phyloP scores from a whole-genome alignment of 768 basidiomycete genomes.

The Xanthoconium purpureum region DNA sequence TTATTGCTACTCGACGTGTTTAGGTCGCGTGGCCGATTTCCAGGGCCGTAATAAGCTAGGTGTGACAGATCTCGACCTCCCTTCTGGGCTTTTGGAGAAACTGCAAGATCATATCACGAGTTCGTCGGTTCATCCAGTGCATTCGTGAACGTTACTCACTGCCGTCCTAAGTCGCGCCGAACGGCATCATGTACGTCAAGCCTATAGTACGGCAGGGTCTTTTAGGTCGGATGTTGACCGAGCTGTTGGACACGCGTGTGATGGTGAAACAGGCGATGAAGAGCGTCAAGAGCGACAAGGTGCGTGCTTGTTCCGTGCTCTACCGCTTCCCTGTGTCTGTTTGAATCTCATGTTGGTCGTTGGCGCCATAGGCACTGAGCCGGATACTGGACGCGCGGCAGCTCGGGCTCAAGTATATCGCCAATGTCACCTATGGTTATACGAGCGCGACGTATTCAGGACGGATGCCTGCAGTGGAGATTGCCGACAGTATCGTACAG shows the following conservation, averaged over 20 bases:
- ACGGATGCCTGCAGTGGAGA: slow-evolving; percentile 96
- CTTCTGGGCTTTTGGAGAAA: slow-evolving; percentile 62
- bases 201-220: slow-evolving; percentile 78
- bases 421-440: slow-evolving; percentile 95
- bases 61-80: slow-evolving; percentile 66
- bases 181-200: slow-evolving; percentile 94
- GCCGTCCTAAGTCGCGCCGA: slow-evolving; percentile 72
- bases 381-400: slow-evolving; percentile 88
- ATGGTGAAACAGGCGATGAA: slow-evolving; percentile 99
- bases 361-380: slow-evolving; percentile 55
- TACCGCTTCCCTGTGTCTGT: not conserved
- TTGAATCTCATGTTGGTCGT: not conserved
- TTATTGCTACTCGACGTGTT: slow-evolving; percentile 94
- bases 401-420: slow-evolving; percentile 89
- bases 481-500: slow-evolving; percentile 97
- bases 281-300: slow-evolving; percentile 69
- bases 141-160: not conserved
- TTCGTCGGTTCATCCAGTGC: slow-evolving; percentile 30
- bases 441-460: slow-evolving; percentile 93
- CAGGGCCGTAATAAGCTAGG: slow-evolving; percentile 88
- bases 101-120: slow-evolving; percentile 77
- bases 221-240: slow-evolving; percentile 86
- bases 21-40: slow-evolving; percentile 85
- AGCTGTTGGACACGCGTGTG: slow-evolving; percentile 89
- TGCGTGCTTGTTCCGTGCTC: slow-evolving; percentile 23